phyloP scores from a whole-genome alignment of 2,329 filamentous ascomycete genomes.

The Colletotrichum caudatum region DNA sequence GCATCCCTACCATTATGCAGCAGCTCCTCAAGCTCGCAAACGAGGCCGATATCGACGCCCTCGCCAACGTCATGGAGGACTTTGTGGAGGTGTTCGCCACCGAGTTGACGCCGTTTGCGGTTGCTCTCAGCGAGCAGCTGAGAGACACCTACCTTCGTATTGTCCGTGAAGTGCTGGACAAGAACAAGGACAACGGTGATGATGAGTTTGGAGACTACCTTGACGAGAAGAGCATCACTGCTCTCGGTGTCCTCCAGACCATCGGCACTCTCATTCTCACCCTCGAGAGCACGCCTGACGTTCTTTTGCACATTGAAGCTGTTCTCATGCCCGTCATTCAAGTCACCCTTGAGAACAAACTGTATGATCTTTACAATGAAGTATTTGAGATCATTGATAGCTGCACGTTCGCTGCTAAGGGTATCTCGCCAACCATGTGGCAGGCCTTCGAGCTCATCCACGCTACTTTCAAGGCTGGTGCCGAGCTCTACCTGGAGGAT shows the following conservation, averaged over 20 bases:
- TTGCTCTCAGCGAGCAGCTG: constrained; percentile 94
- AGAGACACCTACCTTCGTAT: constrained; percentile 97
- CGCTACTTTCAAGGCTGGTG: constrained; percentile 95
- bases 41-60: constrained; percentile 95
- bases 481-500: constrained; percentile 96
- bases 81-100: constrained; percentile 99
- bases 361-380: constrained; percentile 98
- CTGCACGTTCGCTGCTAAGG: constrained; percentile 97
- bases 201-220: constrained; percentile 89
- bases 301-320: constrained; percentile 92
- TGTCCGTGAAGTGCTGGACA: constrained; percentile 89
- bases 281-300: constrained; percentile 95
- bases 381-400: constrained; percentile 99
- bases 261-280: constrained; percentile 98
- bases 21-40: constrained; percentile 97
- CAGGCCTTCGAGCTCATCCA: constrained; percentile 97
- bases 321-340: constrained; percentile 98
- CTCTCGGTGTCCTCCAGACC: constrained; percentile 94
- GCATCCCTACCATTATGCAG: constrained; percentile 99
- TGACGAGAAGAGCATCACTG: constrained; percentile 98
- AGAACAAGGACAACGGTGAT: constrained; percentile 79
- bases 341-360: constrained; percentile 96
- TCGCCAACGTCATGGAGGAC: constrained; percentile 99
- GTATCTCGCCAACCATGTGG: constrained; percentile 98
- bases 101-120: constrained; percentile 95